A percentile compares a stretch with the other conserved stretches of the same genome.
Conservation (phyloP, 345 rosid species). For the Brassica carinata region DNA sequence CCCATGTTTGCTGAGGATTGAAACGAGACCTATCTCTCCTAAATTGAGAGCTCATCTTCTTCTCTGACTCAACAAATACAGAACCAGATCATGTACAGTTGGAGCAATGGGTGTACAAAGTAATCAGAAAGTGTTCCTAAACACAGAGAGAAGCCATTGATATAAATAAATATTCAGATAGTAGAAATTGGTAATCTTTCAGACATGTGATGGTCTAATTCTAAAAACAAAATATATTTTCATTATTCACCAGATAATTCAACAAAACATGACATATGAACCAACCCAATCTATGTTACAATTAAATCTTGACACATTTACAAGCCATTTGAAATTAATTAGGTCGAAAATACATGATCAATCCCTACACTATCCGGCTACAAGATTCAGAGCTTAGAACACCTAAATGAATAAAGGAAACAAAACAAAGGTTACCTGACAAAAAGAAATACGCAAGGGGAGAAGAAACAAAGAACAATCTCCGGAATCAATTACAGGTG, state of each 20-base stretch:
- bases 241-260: neutral
- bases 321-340: neutral
- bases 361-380: neutral
- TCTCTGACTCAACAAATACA: slow-evolving; percentile 30
- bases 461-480: slow-evolving; percentile 3
- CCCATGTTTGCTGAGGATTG: slow-evolving; percentile 65
- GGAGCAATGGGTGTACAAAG: slow-evolving; percentile 9
- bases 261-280: neutral
- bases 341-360: neutral
- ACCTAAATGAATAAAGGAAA: neutral
- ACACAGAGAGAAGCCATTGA: neutral
- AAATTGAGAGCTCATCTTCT: slow-evolving; percentile 62
- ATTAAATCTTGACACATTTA: neutral
- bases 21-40: slow-evolving; percentile 55
- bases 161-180: neutral
- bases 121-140: neutral
- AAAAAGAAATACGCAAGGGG: neutral
- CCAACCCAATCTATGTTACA: neutral
- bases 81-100: slow-evolving; percentile 28
- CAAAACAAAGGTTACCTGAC: slow-evolving; percentile 11
- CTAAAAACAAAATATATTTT: neutral
- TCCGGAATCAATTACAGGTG: slow-evolving; percentile 23
- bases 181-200: neutral
- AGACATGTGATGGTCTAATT: too few relatives aligned
- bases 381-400: neutral